Percentiles rank a stretch among this genome's conserved stretches.
Evolutionary conservation across 768 basidiomycete species (phyloP).

Genomic region (Boletus coccyginus): DNA sequence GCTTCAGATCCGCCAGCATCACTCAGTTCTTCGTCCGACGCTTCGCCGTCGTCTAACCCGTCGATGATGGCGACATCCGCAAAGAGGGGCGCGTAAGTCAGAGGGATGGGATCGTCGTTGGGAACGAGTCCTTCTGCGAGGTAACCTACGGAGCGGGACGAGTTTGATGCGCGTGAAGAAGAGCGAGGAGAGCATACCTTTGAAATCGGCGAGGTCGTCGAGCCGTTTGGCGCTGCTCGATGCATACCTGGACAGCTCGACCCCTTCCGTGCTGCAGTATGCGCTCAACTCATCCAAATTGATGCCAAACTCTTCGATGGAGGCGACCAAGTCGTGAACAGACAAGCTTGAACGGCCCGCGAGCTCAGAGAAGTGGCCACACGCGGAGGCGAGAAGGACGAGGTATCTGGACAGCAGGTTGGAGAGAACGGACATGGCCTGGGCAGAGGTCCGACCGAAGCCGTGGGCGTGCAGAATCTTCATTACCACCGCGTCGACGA

Average conservation of each 20-base stretch:
- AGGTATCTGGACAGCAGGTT: slow-evolving; percentile 78
- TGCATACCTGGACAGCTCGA: slow-evolving; percentile 67
- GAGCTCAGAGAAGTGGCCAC: slow-evolving; percentile 72
- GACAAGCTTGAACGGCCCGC: slow-evolving; percentile 62
- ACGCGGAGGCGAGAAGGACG: slow-evolving; percentile 58
- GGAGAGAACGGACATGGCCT: slow-evolving; percentile 67
- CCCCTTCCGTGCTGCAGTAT: slow-evolving; percentile 63
- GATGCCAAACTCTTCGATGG: slow-evolving; percentile 74
- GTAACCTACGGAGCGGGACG: slow-evolving; percentile 48
- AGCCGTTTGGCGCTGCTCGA: slow-evolving; percentile 59
- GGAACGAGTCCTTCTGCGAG: slow-evolving; percentile 58
- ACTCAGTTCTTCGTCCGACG: slow-evolving; percentile 28
- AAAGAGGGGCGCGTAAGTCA: slow-evolving; percentile 43
- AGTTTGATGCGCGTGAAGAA: neutral
- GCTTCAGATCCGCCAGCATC: slow-evolving; percentile 5
- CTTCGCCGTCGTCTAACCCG: slow-evolving; percentile 31
- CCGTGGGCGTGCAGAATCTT: slow-evolving; percentile 74
- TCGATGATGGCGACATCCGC: slow-evolving; percentile 15
- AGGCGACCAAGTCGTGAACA: slow-evolving; percentile 57
- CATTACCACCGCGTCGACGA: slow-evolving; percentile 65
- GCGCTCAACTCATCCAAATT: slow-evolving; percentile 66
- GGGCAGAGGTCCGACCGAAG: slow-evolving; percentile 73
- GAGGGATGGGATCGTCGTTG: slow-evolving; percentile 51
- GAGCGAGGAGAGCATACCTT: slow-evolving; percentile 46
- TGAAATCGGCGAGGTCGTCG: slow-evolving; percentile 73